Evolutionary conservation across 495 filamentous ascomycete genomes (phyloP).

Genomic region (Pseudoneurospora amorphoporcata): DNA sequence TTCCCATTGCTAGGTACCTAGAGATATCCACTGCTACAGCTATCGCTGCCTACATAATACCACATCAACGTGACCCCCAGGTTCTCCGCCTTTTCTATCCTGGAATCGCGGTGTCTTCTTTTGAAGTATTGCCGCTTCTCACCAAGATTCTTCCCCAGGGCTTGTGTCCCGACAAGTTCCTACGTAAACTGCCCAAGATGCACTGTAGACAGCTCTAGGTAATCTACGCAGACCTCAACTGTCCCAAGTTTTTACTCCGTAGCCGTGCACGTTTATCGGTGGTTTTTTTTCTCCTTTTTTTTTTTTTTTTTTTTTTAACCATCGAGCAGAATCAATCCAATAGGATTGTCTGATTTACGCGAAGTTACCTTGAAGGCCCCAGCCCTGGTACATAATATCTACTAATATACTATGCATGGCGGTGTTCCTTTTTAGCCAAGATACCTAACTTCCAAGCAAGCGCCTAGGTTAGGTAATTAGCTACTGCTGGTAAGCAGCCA

Average conservation of each 20-base stretch:
- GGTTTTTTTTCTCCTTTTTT: too few species aligned
- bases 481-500: too few species aligned
- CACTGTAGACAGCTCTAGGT: background rate
- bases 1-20: background rate
- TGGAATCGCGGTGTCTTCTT: background rate
- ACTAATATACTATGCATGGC: too few species aligned
- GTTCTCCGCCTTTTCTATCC: background rate
- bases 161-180: background rate
- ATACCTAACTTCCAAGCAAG: too few species aligned
- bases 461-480: too few species aligned
- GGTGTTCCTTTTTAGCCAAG: too few species aligned
- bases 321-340: too few species aligned
- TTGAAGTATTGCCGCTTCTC: background rate
- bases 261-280: too few species aligned
- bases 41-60: background rate
- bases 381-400: too few species aligned
- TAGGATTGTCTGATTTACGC: too few species aligned
- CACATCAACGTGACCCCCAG: background rate
- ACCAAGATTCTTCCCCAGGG: background rate
- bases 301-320: too few species aligned
- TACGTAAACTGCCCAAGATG: background rate
- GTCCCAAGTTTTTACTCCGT: background rate
- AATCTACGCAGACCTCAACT: background rate
- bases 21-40: background rate
- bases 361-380: too few species aligned